Base-by-base conservation (phyloP, 2,329 filamentous ascomycete species). In the Gaeumannomyces sp. region DNA sequence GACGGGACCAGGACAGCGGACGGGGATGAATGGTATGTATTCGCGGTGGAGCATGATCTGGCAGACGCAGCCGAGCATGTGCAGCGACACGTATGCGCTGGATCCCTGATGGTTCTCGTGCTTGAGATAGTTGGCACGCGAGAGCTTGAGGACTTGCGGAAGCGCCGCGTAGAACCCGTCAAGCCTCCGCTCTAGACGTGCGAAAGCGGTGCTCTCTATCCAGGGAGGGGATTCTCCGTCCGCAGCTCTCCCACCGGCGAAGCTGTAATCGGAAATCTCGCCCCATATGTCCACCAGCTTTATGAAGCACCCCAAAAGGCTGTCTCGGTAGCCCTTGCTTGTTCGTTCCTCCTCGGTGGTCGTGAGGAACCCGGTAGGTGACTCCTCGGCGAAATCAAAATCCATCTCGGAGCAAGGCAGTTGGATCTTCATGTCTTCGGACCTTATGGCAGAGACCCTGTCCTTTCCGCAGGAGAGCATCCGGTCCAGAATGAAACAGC, bases 401-500 rank as follows among this genome's bases (percentile, higher is more conserved):
- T 84, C 83, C 62, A 84, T 78, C 63, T 91, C 87, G 50, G 86
- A 86, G 68, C 87, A 89, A 1, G 89, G 89, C 5, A 92, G 77
- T 71, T 89, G 88, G 27, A 90, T 86, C 45, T 81, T 79, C 8
- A 91, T 74, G 65, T 89, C 85, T 4, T 85, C 79, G 1, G 84
- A 76, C 53, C 81, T 80, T 59, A 91, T 80, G 71, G 85, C 86
- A 19, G 83, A 81, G 1, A 84, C 80, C 28, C 88, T 80, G 63
- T 85, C 82, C 67, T 84, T 85, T 27, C 88, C 88, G 69, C 84
- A 87, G 50, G 87, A 84, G 29, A 91, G 76, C 73, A 91, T 85
- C 3, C 88, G 84, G 72, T 92, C 89, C 69, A 92, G 79, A 63
- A 91, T 86, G 66, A 90, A 87, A 70, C 89, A 91, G 69, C 89